Percentiles rank a stretch among this genome's conserved stretches.
These are phyloP conservation scores for Cudoniella acicularis DNA, from an alignment of 495 filamentous ascomycete genomes.

Conservation along the genomic window DNA sequence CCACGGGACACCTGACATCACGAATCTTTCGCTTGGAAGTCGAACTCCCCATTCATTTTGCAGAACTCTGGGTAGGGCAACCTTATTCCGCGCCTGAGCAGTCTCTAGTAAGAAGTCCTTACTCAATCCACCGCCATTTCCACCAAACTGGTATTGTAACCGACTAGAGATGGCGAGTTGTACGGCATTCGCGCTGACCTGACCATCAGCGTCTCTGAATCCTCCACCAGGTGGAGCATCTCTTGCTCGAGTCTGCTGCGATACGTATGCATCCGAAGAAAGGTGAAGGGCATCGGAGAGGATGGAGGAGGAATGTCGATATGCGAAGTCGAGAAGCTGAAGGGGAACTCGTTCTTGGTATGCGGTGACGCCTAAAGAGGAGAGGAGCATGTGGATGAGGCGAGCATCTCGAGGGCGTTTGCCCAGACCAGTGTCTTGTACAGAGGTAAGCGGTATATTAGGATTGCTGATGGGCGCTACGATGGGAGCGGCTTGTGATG, in stretches of 20 bases:
- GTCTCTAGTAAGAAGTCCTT: slow-evolving; percentile 87
- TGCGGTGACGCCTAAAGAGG: slow-evolving; percentile 77
- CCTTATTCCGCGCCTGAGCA: slow-evolving; percentile 75
- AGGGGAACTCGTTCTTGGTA: slow-evolving; percentile 95
- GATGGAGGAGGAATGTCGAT: slow-evolving; percentile 68
- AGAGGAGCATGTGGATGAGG: slow-evolving; percentile 85
- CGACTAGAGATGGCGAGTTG: slow-evolving; percentile 46
- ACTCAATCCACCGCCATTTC: slow-evolving; percentile 49
- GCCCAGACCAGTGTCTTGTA: slow-evolving; percentile 56
- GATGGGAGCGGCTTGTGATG: slow-evolving; percentile 38
- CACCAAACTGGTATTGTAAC: slow-evolving; percentile 49
- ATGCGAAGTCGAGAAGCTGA: slow-evolving; percentile 94
- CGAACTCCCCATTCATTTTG: slow-evolving; percentile 77
- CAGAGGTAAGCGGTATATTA: slow-evolving; percentile 41
- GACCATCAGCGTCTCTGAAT: slow-evolving; percentile 39
- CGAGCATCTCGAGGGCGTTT: slow-evolving; percentile 87
- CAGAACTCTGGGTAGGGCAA: slow-evolving; percentile 68
- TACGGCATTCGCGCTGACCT: slow-evolving; percentile 44
- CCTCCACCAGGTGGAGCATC: slow-evolving; percentile 41
- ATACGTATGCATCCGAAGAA: slow-evolving; percentile 57
- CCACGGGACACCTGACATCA: slow-evolving; percentile 83
- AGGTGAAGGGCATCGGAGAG: slow-evolving; percentile 64
- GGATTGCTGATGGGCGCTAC: slow-evolving; percentile 25
- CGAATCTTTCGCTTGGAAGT: slow-evolving; percentile 87
- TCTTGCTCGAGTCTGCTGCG: slow-evolving; percentile 45